These are phyloP conservation scores for Silene vulgaris DNA, from an alignment of 179 eudicot species.

Conservation along the genomic window DNA sequence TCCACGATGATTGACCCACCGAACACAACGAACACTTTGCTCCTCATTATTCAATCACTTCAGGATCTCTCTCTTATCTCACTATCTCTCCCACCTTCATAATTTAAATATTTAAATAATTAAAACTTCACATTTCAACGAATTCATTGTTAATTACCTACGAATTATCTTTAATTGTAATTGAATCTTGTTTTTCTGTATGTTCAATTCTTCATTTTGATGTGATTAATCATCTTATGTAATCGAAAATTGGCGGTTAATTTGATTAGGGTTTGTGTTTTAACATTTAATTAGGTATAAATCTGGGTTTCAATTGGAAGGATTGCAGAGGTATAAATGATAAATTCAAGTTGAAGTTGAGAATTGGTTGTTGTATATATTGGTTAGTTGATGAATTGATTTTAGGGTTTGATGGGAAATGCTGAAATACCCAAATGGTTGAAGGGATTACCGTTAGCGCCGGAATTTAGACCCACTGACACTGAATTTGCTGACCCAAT, in stretches of 20 bases:
- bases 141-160: neutral
- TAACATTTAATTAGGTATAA: neutral
- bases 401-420: constrained; percentile 45
- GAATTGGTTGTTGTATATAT: neutral
- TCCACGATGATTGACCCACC: constrained; percentile 13
- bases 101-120: neutral
- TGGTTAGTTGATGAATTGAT: constrained; percentile 14
- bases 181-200: neutral
- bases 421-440: constrained; percentile 78
- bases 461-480: constrained; percentile 84
- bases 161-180: neutral
- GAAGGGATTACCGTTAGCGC: constrained; percentile 68
- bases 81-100: neutral
- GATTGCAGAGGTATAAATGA: neutral
- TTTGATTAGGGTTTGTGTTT: constrained; percentile 16
- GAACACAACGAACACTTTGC: constrained; percentile 7
- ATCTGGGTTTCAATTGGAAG: constrained; percentile 1
- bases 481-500: constrained; percentile 98
- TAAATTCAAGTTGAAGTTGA: neutral
- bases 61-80: constrained; percentile 11
- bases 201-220: neutral
- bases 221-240: neutral
- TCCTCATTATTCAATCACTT: constrained; percentile 4
- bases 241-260: neutral
- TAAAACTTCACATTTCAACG: too few relatives aligned